phyloP scores from a whole-genome alignment of 257 asterid genomes.

The Solanum virginianum region DNA sequence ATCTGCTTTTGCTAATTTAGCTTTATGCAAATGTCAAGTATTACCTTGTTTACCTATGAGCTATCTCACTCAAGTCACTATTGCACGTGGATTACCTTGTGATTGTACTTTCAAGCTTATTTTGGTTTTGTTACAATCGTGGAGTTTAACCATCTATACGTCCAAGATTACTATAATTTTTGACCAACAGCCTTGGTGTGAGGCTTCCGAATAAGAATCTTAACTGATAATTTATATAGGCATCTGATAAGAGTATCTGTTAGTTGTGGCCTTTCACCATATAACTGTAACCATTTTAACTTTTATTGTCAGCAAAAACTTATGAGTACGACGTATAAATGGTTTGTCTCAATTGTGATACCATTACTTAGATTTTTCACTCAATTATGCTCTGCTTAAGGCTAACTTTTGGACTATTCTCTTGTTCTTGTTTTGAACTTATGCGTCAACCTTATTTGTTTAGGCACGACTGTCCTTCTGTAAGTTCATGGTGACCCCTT shows the following conservation, averaged over 20 bases:
- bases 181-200: background rate
- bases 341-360: background rate
- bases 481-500: slow-evolving; percentile 98
- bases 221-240: background rate
- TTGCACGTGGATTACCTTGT: background rate
- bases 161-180: background rate
- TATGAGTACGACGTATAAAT: background rate
- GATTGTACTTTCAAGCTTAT: background rate
- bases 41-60: background rate
- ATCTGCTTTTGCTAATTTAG: background rate
- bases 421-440: background rate
- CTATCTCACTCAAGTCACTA: background rate
- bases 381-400: background rate
- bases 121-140: background rate
- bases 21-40: background rate
- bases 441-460: background rate
- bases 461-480: slow-evolving; percentile 99
- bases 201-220: background rate
- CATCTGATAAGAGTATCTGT: background rate
- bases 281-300: background rate
- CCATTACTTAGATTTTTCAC: background rate
- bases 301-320: background rate
- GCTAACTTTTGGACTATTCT: background rate
- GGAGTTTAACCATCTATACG: background rate
- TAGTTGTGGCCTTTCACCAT: background rate